Evolutionary conservation across 441 rosid species (phyloP).

Genomic region (Adansonia madagascariensis): DNA sequence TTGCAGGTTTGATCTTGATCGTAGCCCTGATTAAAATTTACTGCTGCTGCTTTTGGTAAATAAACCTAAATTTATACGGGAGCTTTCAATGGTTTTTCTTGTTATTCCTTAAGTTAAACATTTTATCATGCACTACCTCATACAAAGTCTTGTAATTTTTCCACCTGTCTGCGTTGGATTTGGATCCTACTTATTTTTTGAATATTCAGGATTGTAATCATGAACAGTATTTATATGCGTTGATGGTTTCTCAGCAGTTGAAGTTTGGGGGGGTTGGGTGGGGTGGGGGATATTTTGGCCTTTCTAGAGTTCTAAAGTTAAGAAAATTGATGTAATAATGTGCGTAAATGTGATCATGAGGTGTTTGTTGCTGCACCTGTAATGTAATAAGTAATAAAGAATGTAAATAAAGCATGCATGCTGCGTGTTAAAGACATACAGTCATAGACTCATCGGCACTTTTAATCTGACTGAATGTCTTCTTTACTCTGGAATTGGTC

Average conservation of each 20-base stretch:
- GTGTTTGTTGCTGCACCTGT: neutral
- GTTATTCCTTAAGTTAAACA: neutral
- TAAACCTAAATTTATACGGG: neutral
- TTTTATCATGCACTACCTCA: neutral
- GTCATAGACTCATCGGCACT: neutral
- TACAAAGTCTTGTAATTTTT: neutral
- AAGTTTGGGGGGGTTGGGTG: neutral
- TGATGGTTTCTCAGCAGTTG: neutral
- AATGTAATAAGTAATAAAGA: neutral
- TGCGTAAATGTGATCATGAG: neutral
- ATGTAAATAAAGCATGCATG: neutral
- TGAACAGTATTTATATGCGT: neutral
- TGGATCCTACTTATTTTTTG: neutral
- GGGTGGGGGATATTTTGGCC: neutral
- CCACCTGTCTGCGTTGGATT: neutral
- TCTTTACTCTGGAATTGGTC: neutral
- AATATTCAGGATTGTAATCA: neutral
- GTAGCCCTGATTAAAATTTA: neutral
- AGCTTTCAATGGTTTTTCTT: neutral
- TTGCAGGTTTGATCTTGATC: constrained; percentile 72
- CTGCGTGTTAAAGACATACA: neutral
- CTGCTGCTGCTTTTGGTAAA: constrained; percentile 4
- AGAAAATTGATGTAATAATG: neutral
- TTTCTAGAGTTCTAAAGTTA: neutral
- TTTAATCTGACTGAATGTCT: neutral